Conservation (phyloP, 2,329 filamentous ascomycete species). For the Colletotrichum limetticola region DNA sequence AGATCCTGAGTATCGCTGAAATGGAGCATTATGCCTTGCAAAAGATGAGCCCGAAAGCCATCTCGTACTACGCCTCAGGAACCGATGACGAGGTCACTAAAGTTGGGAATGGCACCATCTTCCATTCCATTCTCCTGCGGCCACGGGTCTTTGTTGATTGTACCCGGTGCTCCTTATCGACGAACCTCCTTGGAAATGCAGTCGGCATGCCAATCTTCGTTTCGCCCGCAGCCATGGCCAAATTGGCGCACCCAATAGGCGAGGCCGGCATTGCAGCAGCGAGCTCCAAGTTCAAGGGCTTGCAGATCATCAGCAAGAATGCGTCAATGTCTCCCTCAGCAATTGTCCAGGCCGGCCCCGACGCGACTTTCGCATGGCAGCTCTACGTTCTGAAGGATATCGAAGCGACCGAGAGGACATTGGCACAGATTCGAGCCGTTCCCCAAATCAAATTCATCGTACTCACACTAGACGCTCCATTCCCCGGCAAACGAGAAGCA, state of each 20-base stretch:
- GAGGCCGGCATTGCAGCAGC: slow-evolving; percentile 82
- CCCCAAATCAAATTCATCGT: slow-evolving; percentile 61
- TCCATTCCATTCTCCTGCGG: slow-evolving; percentile 79
- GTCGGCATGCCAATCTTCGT: slow-evolving; percentile 80
- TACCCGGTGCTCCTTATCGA: slow-evolving; percentile 75
- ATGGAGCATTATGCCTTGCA: slow-evolving; percentile 80
- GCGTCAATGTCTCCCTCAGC: slow-evolving; percentile 86
- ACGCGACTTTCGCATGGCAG: slow-evolving; percentile 87
- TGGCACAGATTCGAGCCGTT: slow-evolving; percentile 73
- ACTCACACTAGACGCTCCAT: slow-evolving; percentile 41
- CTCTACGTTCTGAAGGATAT: slow-evolving; percentile 81
- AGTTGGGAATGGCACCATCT: slow-evolving; percentile 78
- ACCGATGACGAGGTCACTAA: slow-evolving; percentile 82
- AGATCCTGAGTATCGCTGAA: slow-evolving; percentile 82
- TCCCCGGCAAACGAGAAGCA: slow-evolving; percentile 64
- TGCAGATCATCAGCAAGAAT: slow-evolving; percentile 86
- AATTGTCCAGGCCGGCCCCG: slow-evolving; percentile 73
- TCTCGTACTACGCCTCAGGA: slow-evolving; percentile 90
- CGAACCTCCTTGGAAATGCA: slow-evolving; percentile 74
- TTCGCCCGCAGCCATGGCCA: slow-evolving; percentile 83
- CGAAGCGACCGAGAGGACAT: slow-evolving; percentile 57
- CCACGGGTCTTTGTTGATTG: slow-evolving; percentile 87
- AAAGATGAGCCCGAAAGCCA: slow-evolving; percentile 79
- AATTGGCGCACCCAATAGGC: slow-evolving; percentile 78
- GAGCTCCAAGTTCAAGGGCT: slow-evolving; percentile 73